A percentile compares a stretch with the other conserved stretches of the same genome.
phyloP scores from a whole-genome alignment of 305 asterid genomes.

The Ruellia speciosa region DNA sequence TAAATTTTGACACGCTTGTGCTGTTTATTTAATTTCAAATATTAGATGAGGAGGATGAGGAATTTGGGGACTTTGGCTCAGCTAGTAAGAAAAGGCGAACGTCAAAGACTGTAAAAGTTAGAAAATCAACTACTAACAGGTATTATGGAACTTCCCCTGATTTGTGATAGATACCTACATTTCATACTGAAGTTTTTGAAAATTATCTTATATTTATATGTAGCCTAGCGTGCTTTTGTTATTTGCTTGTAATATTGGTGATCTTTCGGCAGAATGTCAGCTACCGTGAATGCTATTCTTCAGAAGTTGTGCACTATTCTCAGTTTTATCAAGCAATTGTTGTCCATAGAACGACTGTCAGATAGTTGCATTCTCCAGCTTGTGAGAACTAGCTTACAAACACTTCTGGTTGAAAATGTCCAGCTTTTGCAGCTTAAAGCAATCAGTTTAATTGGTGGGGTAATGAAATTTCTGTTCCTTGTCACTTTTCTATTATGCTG shows the following conservation, averaged over 20 bases:
- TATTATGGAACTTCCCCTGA: constrained; percentile 25
- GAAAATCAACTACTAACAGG: constrained; percentile 68
- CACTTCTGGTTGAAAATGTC: constrained; percentile 83
- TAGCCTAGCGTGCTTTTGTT: constrained; percentile 15
- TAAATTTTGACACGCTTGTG: constrained; percentile 12
- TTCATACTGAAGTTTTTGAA: constrained; percentile 6
- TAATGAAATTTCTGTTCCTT: constrained; percentile 36
- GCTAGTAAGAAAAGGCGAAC: constrained; percentile 79
- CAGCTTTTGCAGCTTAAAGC: constrained; percentile 96
- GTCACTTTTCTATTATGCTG: constrained; percentile 20
- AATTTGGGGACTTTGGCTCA: constrained; percentile 64
- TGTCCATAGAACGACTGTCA: constrained; percentile 79
- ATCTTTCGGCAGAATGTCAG: constrained; percentile 49
- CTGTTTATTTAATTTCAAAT: constrained; percentile 21
- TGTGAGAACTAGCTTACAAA: constrained; percentile 79
- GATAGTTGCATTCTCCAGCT: constrained; percentile 96
- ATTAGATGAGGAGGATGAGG: constrained; percentile 80
- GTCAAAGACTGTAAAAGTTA: constrained; percentile 49
- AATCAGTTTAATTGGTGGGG: constrained; percentile 89
- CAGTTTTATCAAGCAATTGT: constrained; percentile 74
- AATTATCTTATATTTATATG: background rate
- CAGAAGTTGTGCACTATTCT: constrained; percentile 95
- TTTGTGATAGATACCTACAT: constrained; percentile 5
- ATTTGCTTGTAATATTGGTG: constrained; percentile 18
- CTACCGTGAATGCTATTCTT: constrained; percentile 62